phyloP scores from a whole-genome alignment of 1,139 yeast genomes.

The Yamadazyma epiphylla region DNA sequence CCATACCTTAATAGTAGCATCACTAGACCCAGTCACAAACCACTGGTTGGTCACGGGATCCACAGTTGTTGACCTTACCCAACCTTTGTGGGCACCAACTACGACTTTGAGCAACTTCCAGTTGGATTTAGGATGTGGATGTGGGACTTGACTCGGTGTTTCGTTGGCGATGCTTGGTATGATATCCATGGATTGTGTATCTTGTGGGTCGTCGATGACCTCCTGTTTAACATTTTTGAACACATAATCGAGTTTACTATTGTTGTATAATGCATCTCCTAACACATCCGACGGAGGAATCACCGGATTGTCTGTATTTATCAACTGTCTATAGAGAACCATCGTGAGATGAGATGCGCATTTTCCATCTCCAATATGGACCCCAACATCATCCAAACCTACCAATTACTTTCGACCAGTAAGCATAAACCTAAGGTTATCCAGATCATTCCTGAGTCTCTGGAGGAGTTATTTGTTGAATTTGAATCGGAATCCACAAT shows the following conservation, averaged over 20 bases:
- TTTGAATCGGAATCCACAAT: slow-evolving; percentile 9
- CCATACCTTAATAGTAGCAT: slow-evolving; percentile 89
- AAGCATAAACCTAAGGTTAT: too few relatives aligned
- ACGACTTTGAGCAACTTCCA: slow-evolving; percentile 76
- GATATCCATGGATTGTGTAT: too few relatives aligned
- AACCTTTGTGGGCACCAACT: slow-evolving; percentile 84
- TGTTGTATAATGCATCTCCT: slow-evolving; percentile 31
- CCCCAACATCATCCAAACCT: too few relatives aligned
- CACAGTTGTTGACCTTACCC: slow-evolving; percentile 77
- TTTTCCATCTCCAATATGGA: too few relatives aligned
- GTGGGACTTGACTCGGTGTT: too few relatives aligned
- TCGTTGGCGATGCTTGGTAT: too few relatives aligned
- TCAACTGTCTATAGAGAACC: slow-evolving; percentile 10
- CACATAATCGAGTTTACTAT: slow-evolving; percentile 22
- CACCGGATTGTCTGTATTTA: slow-evolving; percentile 14
- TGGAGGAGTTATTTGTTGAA: too few relatives aligned
- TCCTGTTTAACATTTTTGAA: slow-evolving; percentile 6
- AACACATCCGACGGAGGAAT: slow-evolving; percentile 28
- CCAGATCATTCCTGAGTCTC: too few relatives aligned
- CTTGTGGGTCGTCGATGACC: slow-evolving; percentile 1
- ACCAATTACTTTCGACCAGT: too few relatives aligned
- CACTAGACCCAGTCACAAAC: slow-evolving; percentile 91
- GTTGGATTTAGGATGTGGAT: slow-evolving; percentile 3
- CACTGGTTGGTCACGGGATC: slow-evolving; percentile 83
- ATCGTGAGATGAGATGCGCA: slow-evolving; percentile 3